These are phyloP conservation scores for Corymbia calophylla DNA, from an alignment of 441 rosid genomes.

Conservation along the genomic window DNA sequence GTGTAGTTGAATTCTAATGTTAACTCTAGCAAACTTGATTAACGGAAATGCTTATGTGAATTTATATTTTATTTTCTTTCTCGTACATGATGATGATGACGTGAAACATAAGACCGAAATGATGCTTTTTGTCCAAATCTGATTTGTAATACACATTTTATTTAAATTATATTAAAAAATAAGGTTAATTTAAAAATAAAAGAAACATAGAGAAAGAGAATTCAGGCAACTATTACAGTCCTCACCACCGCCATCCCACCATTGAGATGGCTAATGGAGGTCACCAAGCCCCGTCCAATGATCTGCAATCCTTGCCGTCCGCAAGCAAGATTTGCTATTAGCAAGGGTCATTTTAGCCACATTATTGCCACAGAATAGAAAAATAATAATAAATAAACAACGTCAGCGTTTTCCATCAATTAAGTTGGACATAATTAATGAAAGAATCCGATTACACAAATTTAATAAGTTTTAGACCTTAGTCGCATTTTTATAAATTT, in stretches of 20 bases:
- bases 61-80: neutral
- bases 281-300: neutral
- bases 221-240: neutral
- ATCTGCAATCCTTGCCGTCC: rapidly evolving
- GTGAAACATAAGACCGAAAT: neutral
- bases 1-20: too few species aligned
- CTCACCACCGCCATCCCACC: rapidly evolving
- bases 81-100: neutral
- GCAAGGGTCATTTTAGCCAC: too few species aligned
- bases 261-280: rapidly evolving
- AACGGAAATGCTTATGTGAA: neutral
- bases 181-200: too few species aligned
- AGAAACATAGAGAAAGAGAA: neutral
- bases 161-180: too few species aligned
- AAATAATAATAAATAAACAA: too few species aligned
- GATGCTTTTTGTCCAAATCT: neutral
- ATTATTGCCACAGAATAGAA: too few species aligned
- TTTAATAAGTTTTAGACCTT: neutral
- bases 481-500: too few species aligned
- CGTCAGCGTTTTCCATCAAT: neutral
- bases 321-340: neutral
- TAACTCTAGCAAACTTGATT: rapidly evolving
- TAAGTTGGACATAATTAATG: neutral
- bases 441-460: neutral
- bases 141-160: too few species aligned